Base-by-base conservation (phyloP, 2,329 filamentous ascomycete species). In the Phialophora expanda region DNA sequence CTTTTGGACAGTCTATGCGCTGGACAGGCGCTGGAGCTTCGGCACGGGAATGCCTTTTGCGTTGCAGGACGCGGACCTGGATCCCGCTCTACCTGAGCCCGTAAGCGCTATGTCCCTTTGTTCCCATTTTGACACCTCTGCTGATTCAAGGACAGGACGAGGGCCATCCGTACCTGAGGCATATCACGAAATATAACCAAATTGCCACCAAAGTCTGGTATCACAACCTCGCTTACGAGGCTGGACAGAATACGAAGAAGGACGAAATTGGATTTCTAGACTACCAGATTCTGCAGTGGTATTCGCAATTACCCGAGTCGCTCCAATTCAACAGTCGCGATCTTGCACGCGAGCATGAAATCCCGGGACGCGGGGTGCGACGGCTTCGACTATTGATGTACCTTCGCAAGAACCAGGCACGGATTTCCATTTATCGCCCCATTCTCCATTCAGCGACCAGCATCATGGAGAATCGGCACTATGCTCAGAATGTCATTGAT, bases 141-240 rank as follows among this genome's bases (percentile, higher is more conserved):
- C 28, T 50, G 7, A 59, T 66, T 73, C 32, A 75, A 56, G 17
- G 62, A 70, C 28, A 81, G 79, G 78, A 81, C 64, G 73, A 76
- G 62, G 77, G 77, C n/a, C 69, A 79, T 32, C 91, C 90, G 0
- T 96, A 94, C 73, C 81, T 97, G 1, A 87, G 88, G 41, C 89
- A 90, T 55, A 96, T 97, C 91, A 89, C 96, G 51, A 85, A 86
- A 0, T 97, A 96, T 75, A 92, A 91, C 53, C 87, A 87, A 62
- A 88, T 97, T 46, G 90, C 89, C 30, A 93, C 92, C 64, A 93
- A 91, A 75, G 91, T 97, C 9, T 97, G 93, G 92, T 87, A 86
- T 61, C 89, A 92, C 3, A 89, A 95, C 11, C 86, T 91, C 41
- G 87, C 89, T 56, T 88, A 87, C 53, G 88, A 90, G 50, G 80